These are phyloP conservation scores for Quercus alba DNA, from an alignment of 306 rosid species.

Conservation along the genomic window DNA sequence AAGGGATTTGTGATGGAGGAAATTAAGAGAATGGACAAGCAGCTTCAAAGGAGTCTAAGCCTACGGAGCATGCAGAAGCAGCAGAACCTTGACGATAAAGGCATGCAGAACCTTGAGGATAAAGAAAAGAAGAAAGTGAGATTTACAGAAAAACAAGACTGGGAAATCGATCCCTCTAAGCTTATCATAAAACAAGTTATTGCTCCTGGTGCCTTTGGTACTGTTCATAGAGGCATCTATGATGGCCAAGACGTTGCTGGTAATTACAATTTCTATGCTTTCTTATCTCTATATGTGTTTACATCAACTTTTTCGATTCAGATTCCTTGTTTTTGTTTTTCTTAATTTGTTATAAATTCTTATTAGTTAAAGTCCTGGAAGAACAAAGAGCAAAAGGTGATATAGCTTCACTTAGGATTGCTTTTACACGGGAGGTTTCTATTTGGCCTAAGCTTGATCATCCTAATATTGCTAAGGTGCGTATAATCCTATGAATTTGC, in stretches of 20 bases:
- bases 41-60: no score
- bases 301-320: background rate
- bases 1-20: no score
- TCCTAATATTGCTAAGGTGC: constrained; percentile 18
- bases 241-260: background rate
- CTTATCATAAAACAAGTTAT: background rate
- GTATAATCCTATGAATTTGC: background rate
- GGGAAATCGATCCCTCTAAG: constrained; percentile 2
- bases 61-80: no score
- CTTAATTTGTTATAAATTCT: background rate
- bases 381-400: background rate
- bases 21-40: no score
- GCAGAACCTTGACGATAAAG: background rate
- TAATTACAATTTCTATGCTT: background rate
- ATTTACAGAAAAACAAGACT: background rate
- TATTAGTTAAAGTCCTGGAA: background rate
- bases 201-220: background rate
- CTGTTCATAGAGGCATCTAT: background rate
- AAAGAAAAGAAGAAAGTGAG: background rate
- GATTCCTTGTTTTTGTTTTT: background rate
- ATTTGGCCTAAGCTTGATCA: constrained; percentile 19
- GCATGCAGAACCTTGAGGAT: background rate
- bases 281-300: background rate
- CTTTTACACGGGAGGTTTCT: constrained; percentile 5
- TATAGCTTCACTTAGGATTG: background rate